Evolutionary conservation across 495 filamentous ascomycete species (phyloP), one percentile per base, ranked within the genome.

Genomic region (Extremus antarcticus): DNA sequence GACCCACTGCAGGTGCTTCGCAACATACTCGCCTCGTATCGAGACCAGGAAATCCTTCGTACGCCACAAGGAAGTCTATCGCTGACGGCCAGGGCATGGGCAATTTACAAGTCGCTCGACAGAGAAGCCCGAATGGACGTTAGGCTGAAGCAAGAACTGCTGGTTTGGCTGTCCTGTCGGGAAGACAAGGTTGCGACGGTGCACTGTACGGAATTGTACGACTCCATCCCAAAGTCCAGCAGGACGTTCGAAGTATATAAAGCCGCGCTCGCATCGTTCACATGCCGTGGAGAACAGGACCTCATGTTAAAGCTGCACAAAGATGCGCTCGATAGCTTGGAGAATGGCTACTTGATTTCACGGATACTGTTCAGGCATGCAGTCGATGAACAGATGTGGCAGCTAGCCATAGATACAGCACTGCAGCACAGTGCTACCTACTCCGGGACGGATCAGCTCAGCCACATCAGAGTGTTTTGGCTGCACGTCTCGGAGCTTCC

Each of bases 111-210:
- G 8, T n/a, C 29, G 1, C 43, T 57, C 9, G 45, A 61, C 23
- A 2, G 23, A 51, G 49, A 21, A 16, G 19, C 29, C 10, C 29
- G 21, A 35, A 11, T 56, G 3, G 50, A 62, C 50, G 20, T 52
- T 8, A 24, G 48, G n/a, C 52, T 65, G 17, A 47, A 53, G 25
- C 45, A 43, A 22, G 60, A 66, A 25, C 46, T 71, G 15, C 57
- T 71, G 21, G 51, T 60, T 3, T 71, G 67, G 57, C 61, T 71
- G 2, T 62, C 53, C 0, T 20, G 13, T 1, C 43, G 20, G 20
- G 46, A 21, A 16, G 40, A 35, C 32, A 23, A 43, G 13, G 45
- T 49, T 17, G 57, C 51, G 8, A 41, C 47, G 4, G 19, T 50
- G 41, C 54, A 50, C 7, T 57, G 48, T 32, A 25, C 41, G 19